Evolutionary conservation across 257 asterid species (phyloP).

Genomic region (Solanum lignicaule): DNA sequence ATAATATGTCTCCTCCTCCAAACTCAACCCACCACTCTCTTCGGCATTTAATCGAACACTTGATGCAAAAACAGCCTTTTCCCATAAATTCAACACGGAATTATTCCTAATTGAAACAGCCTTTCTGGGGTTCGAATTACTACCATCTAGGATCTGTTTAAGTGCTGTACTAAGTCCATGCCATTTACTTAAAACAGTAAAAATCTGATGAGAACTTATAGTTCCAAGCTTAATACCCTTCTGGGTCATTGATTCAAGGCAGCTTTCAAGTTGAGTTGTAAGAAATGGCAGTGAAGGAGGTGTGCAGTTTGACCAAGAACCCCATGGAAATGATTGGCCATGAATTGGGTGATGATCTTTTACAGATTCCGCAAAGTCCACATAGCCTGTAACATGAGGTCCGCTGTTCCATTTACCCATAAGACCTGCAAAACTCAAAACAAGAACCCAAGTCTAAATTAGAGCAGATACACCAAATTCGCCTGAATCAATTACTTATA

Average conservation of each 20-base stretch:
- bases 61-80: slow-evolving; percentile 54
- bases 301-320: slow-evolving; percentile 65
- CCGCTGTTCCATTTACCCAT: slow-evolving; percentile 79
- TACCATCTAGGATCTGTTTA: slow-evolving; percentile 38
- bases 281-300: slow-evolving; percentile 44
- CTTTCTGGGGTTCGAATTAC: slow-evolving; percentile 9
- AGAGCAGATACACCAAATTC: background rate
- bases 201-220: slow-evolving; percentile 79
- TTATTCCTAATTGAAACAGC: slow-evolving; percentile 10
- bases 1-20: slow-evolving; percentile 53
- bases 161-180: slow-evolving; percentile 70
- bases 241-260: slow-evolving; percentile 68
- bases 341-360: slow-evolving; percentile 77
- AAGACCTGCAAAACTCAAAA: slow-evolving; percentile 40
- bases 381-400: slow-evolving; percentile 83
- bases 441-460: background rate
- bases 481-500: background rate
- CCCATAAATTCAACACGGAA: slow-evolving; percentile 63
- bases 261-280: slow-evolving; percentile 52
- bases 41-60: slow-evolving; percentile 44
- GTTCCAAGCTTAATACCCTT: slow-evolving; percentile 67
- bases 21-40: slow-evolving; percentile 40
- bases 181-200: slow-evolving; percentile 75
- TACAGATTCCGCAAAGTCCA: slow-evolving; percentile 78
- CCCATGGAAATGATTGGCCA: slow-evolving; percentile 86